phyloP scores from a whole-genome alignment of 2,329 filamentous ascomycete species.

The Pseudocercospora musae region DNA sequence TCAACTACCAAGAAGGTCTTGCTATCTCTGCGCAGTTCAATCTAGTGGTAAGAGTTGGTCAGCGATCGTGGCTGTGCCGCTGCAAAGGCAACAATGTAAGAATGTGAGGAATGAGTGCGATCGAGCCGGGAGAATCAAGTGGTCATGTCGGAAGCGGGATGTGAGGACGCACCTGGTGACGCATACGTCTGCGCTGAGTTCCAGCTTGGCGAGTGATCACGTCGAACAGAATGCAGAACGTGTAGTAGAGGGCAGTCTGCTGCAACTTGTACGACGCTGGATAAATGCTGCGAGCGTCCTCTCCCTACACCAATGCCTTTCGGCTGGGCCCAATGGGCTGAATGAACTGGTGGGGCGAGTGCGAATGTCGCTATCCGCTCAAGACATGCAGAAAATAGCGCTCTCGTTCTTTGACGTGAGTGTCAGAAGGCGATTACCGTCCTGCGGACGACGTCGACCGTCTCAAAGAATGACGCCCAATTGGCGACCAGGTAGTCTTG shows the following conservation, averaged over 20 bases:
- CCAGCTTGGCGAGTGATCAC: slow-evolving; percentile 30
- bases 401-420: slow-evolving; percentile 29
- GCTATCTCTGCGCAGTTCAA: slow-evolving; percentile 28
- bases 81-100: slow-evolving; percentile 6
- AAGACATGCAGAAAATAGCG: slow-evolving; percentile 34
- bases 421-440: slow-evolving; percentile 25
- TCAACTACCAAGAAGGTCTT: slow-evolving; percentile 34
- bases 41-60: slow-evolving; percentile 22
- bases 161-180: slow-evolving; percentile 34
- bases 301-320: slow-evolving; percentile 15
- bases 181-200: slow-evolving; percentile 33
- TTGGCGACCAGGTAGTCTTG: slow-evolving; percentile 23
- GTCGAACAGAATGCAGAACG: slow-evolving; percentile 23
- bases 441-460: slow-evolving; percentile 18
- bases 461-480: slow-evolving; percentile 23
- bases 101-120: slow-evolving; percentile 8
- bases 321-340: slow-evolving; percentile 14
- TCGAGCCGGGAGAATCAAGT: slow-evolving; percentile 8
- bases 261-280: slow-evolving; percentile 36
- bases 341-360: slow-evolving; percentile 25
- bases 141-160: slow-evolving; percentile 8
- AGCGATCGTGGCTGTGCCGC: slow-evolving; percentile 21
- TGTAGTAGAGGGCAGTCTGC: slow-evolving; percentile 27
- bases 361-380: slow-evolving; percentile 34
- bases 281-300: slow-evolving; percentile 21